Base-by-base conservation (phyloP, 805 yeast genomes). In the Nakazawaea wickerhamii region DNA sequence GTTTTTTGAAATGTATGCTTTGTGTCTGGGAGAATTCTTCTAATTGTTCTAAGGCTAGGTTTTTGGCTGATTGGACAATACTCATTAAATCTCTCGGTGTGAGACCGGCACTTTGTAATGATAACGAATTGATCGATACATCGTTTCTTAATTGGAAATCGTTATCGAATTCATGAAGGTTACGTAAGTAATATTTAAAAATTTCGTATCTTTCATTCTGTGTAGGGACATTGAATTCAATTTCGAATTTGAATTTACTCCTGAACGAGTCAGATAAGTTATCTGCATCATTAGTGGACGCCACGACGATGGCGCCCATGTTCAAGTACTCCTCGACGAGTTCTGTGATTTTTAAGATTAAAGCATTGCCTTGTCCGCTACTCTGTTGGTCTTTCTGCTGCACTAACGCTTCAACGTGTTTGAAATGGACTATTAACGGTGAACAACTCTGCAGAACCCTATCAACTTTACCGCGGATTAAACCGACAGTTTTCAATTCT, bases 101-200 rank as follows among this genome's bases (percentile, higher is more conserved):
- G 42, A 91, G 68, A 17, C 98, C 98, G 2, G 98, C 98, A 46
- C 95, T 84, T 53, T 89, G 95, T 38, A 84, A 63, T 0, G 97
- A 84, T 23, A 93, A 64, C 0, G 76, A 62, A 1, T 69, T 62
- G 5, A 74, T 52, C 2, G 79, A 71, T 4, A 89, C 75, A 50
- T 83, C 81, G 11, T 65, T 62, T 14, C 75, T 59, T 5, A 65
- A 49, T 1, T 48, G 44, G 46, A 55, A 69, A 11, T 23, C 30
- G 25, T 43, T 46, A n/a, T 26, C 44, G 15, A 31, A 2, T 17
- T 39, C 42, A 3, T 19, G 6, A 13, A 34, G 20, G 28, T 34
- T 15, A 5, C n/a, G n/a, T n/a, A 40, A 19, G 18, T 27, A 63
- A 58, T 72, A 73, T 38, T 65, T 55, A 56, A 90, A 81, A 3